These are phyloP conservation scores for Euphorbia schlechtendalii DNA, from an alignment of 441 rosid species.

Conservation along the genomic window DNA sequence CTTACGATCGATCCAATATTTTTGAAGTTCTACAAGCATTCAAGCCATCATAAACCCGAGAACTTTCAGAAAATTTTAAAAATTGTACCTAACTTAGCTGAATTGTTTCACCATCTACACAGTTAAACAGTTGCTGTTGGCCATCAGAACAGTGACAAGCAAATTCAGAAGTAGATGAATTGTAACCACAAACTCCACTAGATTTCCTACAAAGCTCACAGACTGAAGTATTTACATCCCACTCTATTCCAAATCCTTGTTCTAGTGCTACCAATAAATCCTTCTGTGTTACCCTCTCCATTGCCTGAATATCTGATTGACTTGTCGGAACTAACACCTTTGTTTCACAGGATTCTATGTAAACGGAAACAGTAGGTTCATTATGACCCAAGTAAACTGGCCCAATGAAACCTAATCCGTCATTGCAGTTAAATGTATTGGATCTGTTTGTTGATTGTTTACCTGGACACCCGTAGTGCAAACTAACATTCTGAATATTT, in stretches of 20 bases:
- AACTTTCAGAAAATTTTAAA: too few species aligned
- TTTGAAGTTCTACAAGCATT: too few species aligned
- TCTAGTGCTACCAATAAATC: conserved; percentile 19
- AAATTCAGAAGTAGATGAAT: conserved; percentile 13
- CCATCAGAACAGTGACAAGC: conserved; percentile 30
- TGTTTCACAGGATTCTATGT: conserved; percentile 1
- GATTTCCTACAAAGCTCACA: conserved; percentile 18
- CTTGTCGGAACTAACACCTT: conserved; percentile 20
- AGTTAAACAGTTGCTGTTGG: conserved; percentile 1
- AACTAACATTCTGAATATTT: neutral
- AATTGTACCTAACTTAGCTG: neutral
- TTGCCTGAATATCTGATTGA: too few species aligned
- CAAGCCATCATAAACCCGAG: too few species aligned
- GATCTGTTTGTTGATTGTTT: neutral
- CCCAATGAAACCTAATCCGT: neutral
- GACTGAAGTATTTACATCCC: conserved; percentile 9
- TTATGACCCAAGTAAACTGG: too few species aligned
- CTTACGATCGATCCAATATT: too few species aligned
- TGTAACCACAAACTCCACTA: conserved; percentile 38
- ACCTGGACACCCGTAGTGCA: neutral
- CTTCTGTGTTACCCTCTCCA: accelerated
- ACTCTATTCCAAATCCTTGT: conserved; percentile 32
- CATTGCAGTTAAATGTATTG: neutral
- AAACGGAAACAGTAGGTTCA: too few species aligned
- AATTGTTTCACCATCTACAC: neutral